Conservation (phyloP, 2,329 filamentous ascomycete species). For the Ophiostoma ulmi region DNA sequence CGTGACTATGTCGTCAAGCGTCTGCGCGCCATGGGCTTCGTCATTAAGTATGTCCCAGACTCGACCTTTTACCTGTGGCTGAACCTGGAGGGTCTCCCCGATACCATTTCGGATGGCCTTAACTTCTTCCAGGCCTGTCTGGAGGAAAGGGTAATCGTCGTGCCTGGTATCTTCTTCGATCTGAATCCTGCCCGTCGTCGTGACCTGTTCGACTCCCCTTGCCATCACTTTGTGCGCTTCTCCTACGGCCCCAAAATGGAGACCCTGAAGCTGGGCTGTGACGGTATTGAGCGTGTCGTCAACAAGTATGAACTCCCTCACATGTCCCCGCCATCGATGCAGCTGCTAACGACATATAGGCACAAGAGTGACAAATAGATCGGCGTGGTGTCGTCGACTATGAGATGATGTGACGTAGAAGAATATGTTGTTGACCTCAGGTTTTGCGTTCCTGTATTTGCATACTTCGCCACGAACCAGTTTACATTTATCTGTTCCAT, state of each 20-base stretch:
- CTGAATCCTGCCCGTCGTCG: constrained; percentile 83
- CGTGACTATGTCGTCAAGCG: constrained; percentile 83
- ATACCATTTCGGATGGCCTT: constrained; percentile 82
- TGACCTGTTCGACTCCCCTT: constrained; percentile 90
- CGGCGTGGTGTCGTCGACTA: not conserved
- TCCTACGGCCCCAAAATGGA: constrained; percentile 83
- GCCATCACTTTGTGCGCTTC: constrained; percentile 84
- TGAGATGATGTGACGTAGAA: not conserved
- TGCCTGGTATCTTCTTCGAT: constrained; percentile 97
- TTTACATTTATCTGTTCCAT: not conserved
- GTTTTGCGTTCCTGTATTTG: not conserved
- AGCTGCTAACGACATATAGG: constrained; percentile 1
- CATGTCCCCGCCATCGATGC: not conserved
- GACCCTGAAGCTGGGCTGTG: constrained; percentile 68
- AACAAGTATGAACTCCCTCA: constrained; percentile 49
- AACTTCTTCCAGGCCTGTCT: constrained; percentile 97
- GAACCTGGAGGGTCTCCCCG: constrained; percentile 63
- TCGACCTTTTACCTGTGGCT: constrained; percentile 90
- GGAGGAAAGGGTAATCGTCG: constrained; percentile 91
- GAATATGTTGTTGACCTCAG: not conserved
- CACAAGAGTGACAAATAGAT: constrained; percentile 12
- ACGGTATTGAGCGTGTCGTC: constrained; percentile 79
- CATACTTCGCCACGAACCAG: not conserved
- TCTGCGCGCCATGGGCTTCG: constrained; percentile 80
- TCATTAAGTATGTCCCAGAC: constrained; percentile 76